Base-by-base conservation (phyloP, 2,329 filamentous ascomycete species). In the Colletotrichum sp. region DNA sequence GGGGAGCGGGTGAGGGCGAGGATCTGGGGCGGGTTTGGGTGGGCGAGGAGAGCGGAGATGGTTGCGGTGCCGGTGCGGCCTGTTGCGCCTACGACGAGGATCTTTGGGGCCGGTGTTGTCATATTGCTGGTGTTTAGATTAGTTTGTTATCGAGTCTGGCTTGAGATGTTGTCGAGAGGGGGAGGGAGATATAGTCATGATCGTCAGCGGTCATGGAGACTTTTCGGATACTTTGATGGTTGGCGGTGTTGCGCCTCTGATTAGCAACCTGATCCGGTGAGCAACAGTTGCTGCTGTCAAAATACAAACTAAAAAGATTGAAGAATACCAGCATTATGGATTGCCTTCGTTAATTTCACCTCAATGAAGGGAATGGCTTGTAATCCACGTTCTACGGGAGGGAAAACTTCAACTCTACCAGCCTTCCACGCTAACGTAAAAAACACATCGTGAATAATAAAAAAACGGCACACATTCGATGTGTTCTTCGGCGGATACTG, bases 31-130 rank as follows among this genome's bases (percentile, higher is more conserved):
- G 64, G 65, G 15, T 21, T 30, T 6, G 71, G 71, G 18, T 3
- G 28, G 28, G 60, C 28, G 71, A 44, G 13, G 66, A 76, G 49
- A 15, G 75, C 82, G 24, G 84, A 72, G 60, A 89, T 81, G 62
- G 87, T 83, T 32, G 88, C 81, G 66, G 83, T 81, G 76, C 88
- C 88, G 59, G 87, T 88, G 72, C 86, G 86, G 44, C 89, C 88
- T 49, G 82, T 87, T 68, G 83, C 88, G 39, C 88, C 88, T 44
- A 89, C 80, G 72, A 90, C 78, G 75, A 90, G 85, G 76, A 89
- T 78, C 57, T 86, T 86, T 84, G 88, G 87, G 39, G 68, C 78
- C 57, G 3, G 16, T 4, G 2, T 21, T 52, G 18, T 24, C 57
- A 70, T 70, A 5, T 30, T 13, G n/a, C 26, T 34, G 26, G 16